Evolutionary conservation across 345 rosid genomes (phyloP).

Genomic region (Brassica rapa): DNA sequence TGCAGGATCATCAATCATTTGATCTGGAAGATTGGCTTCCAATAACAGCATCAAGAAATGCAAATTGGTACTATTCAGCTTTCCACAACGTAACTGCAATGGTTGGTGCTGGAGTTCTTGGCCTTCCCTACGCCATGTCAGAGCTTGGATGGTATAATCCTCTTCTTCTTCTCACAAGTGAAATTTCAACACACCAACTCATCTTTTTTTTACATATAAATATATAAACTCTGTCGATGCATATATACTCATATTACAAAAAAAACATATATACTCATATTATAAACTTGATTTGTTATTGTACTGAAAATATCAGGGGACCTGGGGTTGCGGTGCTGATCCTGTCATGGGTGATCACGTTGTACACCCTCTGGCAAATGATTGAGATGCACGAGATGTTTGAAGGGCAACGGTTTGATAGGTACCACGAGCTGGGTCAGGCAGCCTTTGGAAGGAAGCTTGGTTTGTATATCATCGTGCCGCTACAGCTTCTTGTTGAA

Average conservation of each 20-base stretch:
- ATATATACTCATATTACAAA: neutral
- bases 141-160: slow-evolving; percentile 53
- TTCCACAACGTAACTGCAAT: slow-evolving; percentile 72
- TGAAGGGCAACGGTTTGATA: slow-evolving; percentile 65
- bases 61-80: slow-evolving; percentile 64
- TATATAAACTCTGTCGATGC: neutral
- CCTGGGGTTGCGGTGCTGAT: slow-evolving; percentile 68
- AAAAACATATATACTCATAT: no score
- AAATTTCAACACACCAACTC: neutral
- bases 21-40: slow-evolving; percentile 59
- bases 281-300: neutral
- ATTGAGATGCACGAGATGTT: slow-evolving; percentile 93
- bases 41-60: slow-evolving; percentile 56
- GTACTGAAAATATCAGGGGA: slow-evolving; percentile 49
- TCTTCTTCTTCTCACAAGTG: neutral
- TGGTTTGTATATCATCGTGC: slow-evolving; percentile 75
- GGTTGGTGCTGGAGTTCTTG: slow-evolving; percentile 65
- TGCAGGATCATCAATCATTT: slow-evolving; percentile 22
- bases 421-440: slow-evolving; percentile 89
- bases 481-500: slow-evolving; percentile 66
- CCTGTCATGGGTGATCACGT: slow-evolving; percentile 69
- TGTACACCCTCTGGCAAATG: slow-evolving; percentile 86
- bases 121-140: slow-evolving; percentile 65
- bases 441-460: slow-evolving; percentile 70
- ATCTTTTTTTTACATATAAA: neutral